phyloP scores from a whole-genome alignment of 2,329 filamentous ascomycete genomes.

The Fusarium floridanum region DNA sequence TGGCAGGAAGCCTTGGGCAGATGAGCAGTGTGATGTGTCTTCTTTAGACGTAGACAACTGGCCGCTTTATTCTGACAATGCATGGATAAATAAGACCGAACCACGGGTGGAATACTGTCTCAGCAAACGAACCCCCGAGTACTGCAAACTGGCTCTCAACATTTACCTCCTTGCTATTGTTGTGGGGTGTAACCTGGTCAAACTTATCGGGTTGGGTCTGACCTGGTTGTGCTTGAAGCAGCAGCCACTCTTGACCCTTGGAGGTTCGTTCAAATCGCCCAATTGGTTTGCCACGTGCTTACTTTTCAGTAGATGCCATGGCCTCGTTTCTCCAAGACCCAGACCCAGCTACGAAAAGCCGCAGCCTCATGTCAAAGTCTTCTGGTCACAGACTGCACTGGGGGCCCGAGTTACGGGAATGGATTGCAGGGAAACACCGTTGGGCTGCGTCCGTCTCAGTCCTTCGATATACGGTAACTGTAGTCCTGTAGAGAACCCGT shows the following conservation, averaged over 20 bases:
- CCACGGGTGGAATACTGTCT: neutral
- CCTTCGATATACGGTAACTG: neutral
- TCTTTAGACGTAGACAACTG: neutral
- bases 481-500: neutral
- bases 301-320: neutral
- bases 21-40: neutral
- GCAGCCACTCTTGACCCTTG: slow-evolving; percentile 2
- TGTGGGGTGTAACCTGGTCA: neutral
- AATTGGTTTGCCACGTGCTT: neutral
- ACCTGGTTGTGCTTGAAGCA: slow-evolving; percentile 1
- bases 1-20: neutral
- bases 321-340: neutral
- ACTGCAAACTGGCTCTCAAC: neutral
- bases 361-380: neutral
- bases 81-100: neutral
- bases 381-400: neutral
- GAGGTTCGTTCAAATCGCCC: neutral
- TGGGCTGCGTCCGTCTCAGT: neutral
- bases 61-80: neutral
- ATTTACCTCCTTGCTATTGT: neutral
- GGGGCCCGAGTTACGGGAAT: neutral
- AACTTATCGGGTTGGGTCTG: neutral
- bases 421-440: neutral
- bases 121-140: neutral
- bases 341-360: neutral